Base-by-base conservation (phyloP, 768 basidiomycete genomes). In the Rhizopogon sp. region DNA sequence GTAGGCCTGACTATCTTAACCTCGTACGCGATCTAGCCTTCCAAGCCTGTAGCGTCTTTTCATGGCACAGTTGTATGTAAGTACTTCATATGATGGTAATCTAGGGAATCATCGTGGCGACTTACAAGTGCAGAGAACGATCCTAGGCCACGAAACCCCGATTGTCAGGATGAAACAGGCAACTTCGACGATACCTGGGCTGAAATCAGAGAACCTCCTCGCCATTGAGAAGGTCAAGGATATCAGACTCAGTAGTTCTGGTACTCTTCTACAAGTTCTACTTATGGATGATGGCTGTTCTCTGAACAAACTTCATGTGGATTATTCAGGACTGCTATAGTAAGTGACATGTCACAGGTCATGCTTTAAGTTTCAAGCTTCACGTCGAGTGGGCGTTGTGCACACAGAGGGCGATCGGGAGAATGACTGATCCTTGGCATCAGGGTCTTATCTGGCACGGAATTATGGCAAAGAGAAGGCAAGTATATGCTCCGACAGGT, bases 1-100 rank as follows among this genome's bases (percentile, higher is more conserved):
- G 58, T 80, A 42, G 67, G 9, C 53, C 75, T 3, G 77, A 70
- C 14, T 81, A 82, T 59, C 70, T 81, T 43, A 82, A 83, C 64
- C 68, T 81, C n/a, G 55, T 65, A 52, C 43, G 54, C 56, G 11
- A 50, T 67, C 6, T 29, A 37, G 39, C 20, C 47, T 67, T 20
- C 17, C 33, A 16, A 49, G 33, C 10, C 68, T 40, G 73, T 47
- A 13, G 20, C 33, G 14, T 35, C 46, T 49, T 33, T 35, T 35
- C 10, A 35, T 35, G 75, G 5, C 75, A 69, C 56, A 63, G 71
- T 17, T 39, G 9, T 40, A 25, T 25, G 25, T 25, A 25, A 67
- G 66, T 73, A 70, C 62, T 64, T 76, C 41, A 31, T 62, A 56
- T 37, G 63, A 65, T 45, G 57, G 60, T 60, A 17, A 46, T 20